Percentiles rank a stretch among this genome's conserved stretches.
phyloP scores from a whole-genome alignment of 1,284 basidiomycete species.

The Heterobasidion parviporum region DNA sequence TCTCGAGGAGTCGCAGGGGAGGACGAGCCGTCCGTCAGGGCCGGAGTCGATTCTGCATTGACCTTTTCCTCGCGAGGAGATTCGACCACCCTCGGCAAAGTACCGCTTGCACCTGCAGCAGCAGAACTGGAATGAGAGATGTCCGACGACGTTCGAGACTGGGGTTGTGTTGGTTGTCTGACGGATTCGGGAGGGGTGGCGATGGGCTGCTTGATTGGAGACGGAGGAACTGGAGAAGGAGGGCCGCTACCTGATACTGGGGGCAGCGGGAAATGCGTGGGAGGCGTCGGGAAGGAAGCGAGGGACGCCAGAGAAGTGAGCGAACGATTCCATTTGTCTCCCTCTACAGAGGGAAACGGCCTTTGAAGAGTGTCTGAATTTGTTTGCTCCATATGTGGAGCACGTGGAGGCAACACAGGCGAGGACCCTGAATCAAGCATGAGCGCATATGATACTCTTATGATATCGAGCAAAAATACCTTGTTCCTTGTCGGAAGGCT shows the following conservation, averaged over 20 bases:
- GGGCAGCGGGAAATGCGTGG: conserved; percentile 61
- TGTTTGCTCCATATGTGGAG: neutral
- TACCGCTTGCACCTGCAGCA: neutral
- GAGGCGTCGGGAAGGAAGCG: conserved; percentile 63
- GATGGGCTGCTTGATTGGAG: neutral
- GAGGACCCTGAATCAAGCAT: neutral
- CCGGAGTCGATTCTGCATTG: conserved; percentile 5
- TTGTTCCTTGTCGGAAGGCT: neutral
- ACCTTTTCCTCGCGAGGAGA: conserved; percentile 12
- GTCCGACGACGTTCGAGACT: conserved; percentile 11
- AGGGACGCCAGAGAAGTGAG: conserved; percentile 47
- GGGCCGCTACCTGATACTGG: conserved; percentile 21
- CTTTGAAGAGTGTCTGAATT: neutral
- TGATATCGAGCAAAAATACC: neutral
- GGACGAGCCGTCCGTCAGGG: conserved; percentile 9
- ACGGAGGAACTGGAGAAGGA: conserved; percentile 3
- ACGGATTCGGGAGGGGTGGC: neutral
- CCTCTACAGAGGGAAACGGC: neutral
- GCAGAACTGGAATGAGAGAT: conserved; percentile 11
- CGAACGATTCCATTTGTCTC: neutral
- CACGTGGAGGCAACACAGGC: neutral
- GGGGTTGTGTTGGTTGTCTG: neutral
- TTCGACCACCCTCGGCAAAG: conserved; percentile 12
- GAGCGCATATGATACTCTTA: neutral
- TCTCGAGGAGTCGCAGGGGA: conserved; percentile 8